phyloP scores from a whole-genome alignment of 257 asterid genomes.

The Craterostigma plantagineum region DNA sequence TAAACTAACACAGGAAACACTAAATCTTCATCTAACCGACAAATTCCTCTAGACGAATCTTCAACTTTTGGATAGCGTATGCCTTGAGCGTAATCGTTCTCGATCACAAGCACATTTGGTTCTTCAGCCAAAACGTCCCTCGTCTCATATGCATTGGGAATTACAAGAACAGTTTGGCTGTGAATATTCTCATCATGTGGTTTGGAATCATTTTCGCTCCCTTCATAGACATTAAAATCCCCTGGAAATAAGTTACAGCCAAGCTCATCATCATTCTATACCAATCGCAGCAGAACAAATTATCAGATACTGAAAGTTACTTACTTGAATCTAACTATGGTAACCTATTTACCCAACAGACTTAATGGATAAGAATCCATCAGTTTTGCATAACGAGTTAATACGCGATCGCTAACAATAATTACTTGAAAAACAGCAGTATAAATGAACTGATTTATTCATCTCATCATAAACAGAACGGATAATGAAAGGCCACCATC shows the following conservation, averaged over 20 bases:
- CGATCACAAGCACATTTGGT: slow-evolving; percentile 17
- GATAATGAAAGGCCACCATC: not conserved
- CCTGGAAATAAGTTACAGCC: slow-evolving; percentile 26
- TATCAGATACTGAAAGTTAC: not conserved
- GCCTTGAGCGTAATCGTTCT: slow-evolving; percentile 14
- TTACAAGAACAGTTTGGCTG: slow-evolving; percentile 16
- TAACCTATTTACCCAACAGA: not conserved
- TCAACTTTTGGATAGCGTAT: slow-evolving; percentile 12
- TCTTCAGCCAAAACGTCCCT: slow-evolving; percentile 10
- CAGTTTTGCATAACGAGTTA: no score
- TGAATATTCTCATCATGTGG: slow-evolving; percentile 13
- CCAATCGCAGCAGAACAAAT: not conserved
- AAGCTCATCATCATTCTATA: not conserved
- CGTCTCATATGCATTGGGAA: slow-evolving; percentile 18
- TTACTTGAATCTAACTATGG: not conserved
- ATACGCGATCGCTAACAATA: no score
- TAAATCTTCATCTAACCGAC: slow-evolving; percentile 25
- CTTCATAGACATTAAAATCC: slow-evolving; percentile 19
- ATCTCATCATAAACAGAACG: not conserved
- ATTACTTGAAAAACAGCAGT: no score
- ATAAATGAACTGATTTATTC: not conserved
- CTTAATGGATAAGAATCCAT: no score
- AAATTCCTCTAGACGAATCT: slow-evolving; percentile 18
- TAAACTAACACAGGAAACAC: slow-evolving; percentile 30
- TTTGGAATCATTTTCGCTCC: slow-evolving; percentile 16